These are phyloP conservation scores for Trichoderma oligosporum DNA, from an alignment of 2,329 filamentous ascomycete species.

Conservation along the genomic window DNA sequence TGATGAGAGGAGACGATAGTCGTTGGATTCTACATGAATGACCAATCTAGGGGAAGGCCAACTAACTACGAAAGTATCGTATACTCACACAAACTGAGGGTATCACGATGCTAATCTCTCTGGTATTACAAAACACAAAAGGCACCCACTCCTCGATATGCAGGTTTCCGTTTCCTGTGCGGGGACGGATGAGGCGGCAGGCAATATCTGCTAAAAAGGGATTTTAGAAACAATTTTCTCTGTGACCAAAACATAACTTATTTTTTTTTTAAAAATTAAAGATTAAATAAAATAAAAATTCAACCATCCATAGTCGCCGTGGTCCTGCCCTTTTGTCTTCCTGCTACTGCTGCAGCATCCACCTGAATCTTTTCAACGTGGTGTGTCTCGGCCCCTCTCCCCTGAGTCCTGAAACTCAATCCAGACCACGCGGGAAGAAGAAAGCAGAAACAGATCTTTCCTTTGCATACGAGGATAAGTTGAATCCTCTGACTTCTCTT, in stretches of 20 bases:
- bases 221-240: neutral
- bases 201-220: neutral
- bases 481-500: no score
- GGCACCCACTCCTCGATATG: neutral
- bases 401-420: neutral
- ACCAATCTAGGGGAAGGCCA: no score
- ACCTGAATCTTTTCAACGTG: neutral
- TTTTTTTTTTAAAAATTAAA: no score
- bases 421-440: neutral
- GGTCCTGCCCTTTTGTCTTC: neutral
- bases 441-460: neutral
- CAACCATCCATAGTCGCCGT: no score
- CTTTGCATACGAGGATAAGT: no score
- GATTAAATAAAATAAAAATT: no score
- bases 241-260: conserved; percentile 3
- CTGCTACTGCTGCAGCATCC: neutral
- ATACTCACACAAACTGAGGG: neutral
- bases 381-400: neutral
- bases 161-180: neutral
- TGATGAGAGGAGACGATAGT: no score
- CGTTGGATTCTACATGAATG: no score
- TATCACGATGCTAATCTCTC: neutral
- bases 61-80: no score
- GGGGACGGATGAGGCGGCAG: neutral
- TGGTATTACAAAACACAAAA: neutral